Conservation (phyloP, 805 yeast genomes). For the Jamesozyma jinghongensis region DNA sequence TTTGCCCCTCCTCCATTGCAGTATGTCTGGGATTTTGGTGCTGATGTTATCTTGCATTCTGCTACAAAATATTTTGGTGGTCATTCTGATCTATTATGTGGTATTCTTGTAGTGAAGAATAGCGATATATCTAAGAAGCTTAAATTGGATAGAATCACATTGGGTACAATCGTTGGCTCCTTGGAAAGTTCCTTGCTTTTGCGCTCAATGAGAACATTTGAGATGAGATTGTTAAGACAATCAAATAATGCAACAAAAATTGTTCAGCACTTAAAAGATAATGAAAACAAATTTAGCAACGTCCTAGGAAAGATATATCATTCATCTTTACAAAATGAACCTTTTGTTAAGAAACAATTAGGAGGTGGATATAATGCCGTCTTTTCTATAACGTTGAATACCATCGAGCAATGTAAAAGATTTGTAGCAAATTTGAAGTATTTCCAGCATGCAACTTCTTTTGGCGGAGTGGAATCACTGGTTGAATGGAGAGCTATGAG, state of each 20-base stretch:
- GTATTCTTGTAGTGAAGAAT: too few relatives aligned
- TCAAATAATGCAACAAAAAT: constrained; percentile 49
- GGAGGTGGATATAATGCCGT: too few relatives aligned
- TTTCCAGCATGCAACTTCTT: constrained; percentile 84
- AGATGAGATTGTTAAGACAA: constrained; percentile 60
- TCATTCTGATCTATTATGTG: too few relatives aligned
- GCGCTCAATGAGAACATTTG: constrained; percentile 73
- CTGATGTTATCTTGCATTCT: constrained; percentile 36
- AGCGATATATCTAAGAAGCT: too few relatives aligned
- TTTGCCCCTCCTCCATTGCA: constrained; percentile 89
- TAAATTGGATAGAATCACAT: too few relatives aligned
- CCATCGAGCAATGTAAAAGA: too few relatives aligned
- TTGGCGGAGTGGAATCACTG: constrained; percentile 88
- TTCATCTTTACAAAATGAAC: constrained; percentile 22
- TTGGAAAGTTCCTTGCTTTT: constrained; percentile 65
- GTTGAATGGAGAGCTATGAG: constrained; percentile 84
- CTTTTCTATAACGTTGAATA: too few relatives aligned
- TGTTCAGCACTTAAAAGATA: constrained; percentile 48
- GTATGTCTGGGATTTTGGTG: constrained; percentile 67
- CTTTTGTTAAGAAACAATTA: too few relatives aligned
- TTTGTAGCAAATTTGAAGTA: constrained; percentile 41
- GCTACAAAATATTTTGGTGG: constrained; percentile 32
- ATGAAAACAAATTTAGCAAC: constrained; percentile 23
- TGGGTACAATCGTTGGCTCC: constrained; percentile 29
- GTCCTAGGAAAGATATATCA: too few relatives aligned